Conservation (phyloP, 139 green algal genomes). For the Raphidocelis subcapitata region DNA sequence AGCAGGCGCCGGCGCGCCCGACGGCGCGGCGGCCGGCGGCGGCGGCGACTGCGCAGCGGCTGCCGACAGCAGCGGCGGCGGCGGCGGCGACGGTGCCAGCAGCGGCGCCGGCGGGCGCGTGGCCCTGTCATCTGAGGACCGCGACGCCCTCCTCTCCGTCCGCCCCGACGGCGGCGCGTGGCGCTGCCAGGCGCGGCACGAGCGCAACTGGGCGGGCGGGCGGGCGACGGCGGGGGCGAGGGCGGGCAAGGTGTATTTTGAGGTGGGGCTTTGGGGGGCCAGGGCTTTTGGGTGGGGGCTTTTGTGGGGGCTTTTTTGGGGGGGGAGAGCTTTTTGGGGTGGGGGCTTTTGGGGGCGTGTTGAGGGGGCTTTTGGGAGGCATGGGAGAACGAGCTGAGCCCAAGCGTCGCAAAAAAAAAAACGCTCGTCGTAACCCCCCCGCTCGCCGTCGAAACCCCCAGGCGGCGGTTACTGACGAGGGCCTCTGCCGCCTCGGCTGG, state of each 20-base stretch:
- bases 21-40: too few species aligned
- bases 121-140: slow-evolving; percentile 50
- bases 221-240: slow-evolving; percentile 37
- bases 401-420: too few species aligned
- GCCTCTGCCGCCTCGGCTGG: slow-evolving; percentile 76
- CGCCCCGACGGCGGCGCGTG: slow-evolving; percentile 51
- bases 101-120: too few species aligned
- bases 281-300: not conserved
- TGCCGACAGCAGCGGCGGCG: too few species aligned
- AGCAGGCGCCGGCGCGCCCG: too few species aligned
- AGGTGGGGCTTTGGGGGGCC: not conserved
- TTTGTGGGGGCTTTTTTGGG: not conserved
- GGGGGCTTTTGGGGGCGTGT: not conserved
- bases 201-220: slow-evolving; percentile 59
- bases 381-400: too few species aligned
- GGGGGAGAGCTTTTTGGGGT: not conserved
- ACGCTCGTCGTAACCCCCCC: too few species aligned
- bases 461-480: slow-evolving; percentile 65
- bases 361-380: too few species aligned
- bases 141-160: slow-evolving; percentile 57
- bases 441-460: not conserved
- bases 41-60: too few species aligned
- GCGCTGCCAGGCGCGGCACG: slow-evolving; percentile 50
- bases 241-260: slow-evolving; percentile 40
- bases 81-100: too few species aligned